phyloP scores from a whole-genome alignment of 345 rosid species.

The Camelina sativa region DNA sequence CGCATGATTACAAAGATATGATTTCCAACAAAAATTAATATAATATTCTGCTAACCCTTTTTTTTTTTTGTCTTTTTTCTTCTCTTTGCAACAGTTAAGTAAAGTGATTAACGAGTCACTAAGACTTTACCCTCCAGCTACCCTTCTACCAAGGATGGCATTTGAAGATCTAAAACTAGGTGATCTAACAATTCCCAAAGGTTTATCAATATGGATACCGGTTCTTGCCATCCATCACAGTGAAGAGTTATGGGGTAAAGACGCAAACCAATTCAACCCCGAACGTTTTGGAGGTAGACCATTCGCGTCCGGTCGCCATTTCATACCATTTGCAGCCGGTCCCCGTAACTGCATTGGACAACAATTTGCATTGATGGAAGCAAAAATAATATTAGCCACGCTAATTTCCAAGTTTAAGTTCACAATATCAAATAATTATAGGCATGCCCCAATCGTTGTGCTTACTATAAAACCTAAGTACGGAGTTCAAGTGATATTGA shows the following conservation, averaged over 20 bases:
- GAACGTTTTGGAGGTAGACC: conserved; percentile 70
- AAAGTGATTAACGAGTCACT: conserved; percentile 92
- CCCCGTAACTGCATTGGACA: conserved; percentile 81
- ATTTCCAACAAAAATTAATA: conserved; percentile 6
- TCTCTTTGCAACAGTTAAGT: conserved; percentile 58
- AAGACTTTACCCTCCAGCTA: conserved; percentile 93
- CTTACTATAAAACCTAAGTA: conserved; percentile 77
- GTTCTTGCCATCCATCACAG: conserved; percentile 93
- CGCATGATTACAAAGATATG: conserved; percentile 41
- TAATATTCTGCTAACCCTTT: conserved; percentile 20
- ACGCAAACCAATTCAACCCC: conserved; percentile 86
- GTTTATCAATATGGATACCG: conserved; percentile 94
- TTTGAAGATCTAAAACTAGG: conserved; percentile 83
- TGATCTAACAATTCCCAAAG: conserved; percentile 83
- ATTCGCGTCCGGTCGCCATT: conserved; percentile 61
- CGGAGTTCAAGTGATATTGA: conserved; percentile 76
- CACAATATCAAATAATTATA: conserved; percentile 57
- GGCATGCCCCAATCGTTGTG: conserved; percentile 77
- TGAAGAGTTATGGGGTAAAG: conserved; percentile 88
- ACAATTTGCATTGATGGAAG: conserved; percentile 85
- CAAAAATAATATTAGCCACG: conserved; percentile 72
- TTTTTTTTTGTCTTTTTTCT: conserved; percentile 2
- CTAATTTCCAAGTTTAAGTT: conserved; percentile 62
- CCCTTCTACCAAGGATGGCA: conserved; percentile 88
- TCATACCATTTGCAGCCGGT: conserved; percentile 83